These are phyloP conservation scores for Ganoderma sp. DNA, from an alignment of 1,284 basidiomycete species.

Conservation along the genomic window DNA sequence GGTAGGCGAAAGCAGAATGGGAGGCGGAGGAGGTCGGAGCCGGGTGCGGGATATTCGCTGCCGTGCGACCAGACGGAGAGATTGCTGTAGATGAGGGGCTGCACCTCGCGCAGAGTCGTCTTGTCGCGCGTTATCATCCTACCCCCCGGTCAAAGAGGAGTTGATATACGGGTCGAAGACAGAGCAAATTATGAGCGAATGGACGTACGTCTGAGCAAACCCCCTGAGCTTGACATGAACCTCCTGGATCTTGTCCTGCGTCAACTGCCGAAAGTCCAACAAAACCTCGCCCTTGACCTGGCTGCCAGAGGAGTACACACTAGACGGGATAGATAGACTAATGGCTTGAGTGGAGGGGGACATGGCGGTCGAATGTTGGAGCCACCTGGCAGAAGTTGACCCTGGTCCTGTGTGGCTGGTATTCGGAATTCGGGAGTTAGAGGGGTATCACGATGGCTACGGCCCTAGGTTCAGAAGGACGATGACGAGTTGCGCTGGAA, in stretches of 20 bases:
- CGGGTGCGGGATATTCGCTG: conserved; percentile 30
- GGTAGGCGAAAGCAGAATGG: conserved; percentile 36
- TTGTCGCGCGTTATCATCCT: conserved; percentile 18
- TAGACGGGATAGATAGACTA: conserved; percentile 10
- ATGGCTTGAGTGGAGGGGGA: conserved; percentile 6
- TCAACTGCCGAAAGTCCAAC: conserved; percentile 29
- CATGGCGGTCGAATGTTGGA: background rate
- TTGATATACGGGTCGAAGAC: background rate
- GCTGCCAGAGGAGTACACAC: conserved; percentile 20
- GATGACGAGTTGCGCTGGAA: background rate
- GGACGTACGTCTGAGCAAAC: conserved; percentile 30
- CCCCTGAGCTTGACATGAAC: conserved; percentile 35
- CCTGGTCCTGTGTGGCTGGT: background rate
- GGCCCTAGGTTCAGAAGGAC: background rate
- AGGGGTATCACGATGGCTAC: background rate
- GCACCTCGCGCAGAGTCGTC: background rate
- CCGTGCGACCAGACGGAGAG: conserved; percentile 34
- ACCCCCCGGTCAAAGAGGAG: background rate
- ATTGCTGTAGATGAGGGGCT: conserved; percentile 15
- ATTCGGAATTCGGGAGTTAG: conserved; percentile 1
- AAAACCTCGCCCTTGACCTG: conserved; percentile 32
- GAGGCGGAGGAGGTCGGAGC: conserved; percentile 29
- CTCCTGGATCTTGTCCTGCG: conserved; percentile 33
- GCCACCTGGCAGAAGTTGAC: background rate
- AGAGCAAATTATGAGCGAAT: background rate